phyloP scores from a whole-genome alignment of 1,139 yeast genomes.

The Wickerhamomyces sp. region DNA sequence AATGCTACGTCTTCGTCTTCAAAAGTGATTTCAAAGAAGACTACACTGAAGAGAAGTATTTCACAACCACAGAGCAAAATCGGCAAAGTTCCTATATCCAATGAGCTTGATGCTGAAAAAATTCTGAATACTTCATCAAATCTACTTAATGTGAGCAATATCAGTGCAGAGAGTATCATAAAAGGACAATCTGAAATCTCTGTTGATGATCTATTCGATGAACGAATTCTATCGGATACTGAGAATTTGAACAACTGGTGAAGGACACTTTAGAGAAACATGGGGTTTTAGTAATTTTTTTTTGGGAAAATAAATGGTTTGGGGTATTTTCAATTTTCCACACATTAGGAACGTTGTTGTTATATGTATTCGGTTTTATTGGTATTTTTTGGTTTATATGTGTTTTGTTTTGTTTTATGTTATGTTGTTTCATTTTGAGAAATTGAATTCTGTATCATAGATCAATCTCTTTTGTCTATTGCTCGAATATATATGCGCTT shows the following conservation, averaged over 20 bases:
- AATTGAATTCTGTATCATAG: too few relatives aligned
- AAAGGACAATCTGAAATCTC: neutral
- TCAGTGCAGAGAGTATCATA: neutral
- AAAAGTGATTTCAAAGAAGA: constrained; percentile 14
- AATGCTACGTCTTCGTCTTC: constrained; percentile 1
- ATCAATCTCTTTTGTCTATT: too few relatives aligned
- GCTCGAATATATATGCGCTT: too few relatives aligned
- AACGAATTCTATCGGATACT: constrained; percentile 4
- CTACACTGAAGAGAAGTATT: constrained; percentile 17
- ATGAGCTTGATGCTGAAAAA: neutral
- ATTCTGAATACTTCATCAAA: neutral
- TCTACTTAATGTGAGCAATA: neutral
- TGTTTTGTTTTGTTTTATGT: too few relatives aligned
- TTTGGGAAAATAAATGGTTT: too few relatives aligned
- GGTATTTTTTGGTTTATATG: too few relatives aligned
- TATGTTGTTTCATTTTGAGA: too few relatives aligned
- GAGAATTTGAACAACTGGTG: constrained; percentile 5
- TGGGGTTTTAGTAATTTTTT: neutral
- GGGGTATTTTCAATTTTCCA: too few relatives aligned
- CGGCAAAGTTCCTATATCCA: neutral
- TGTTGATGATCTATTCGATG: constrained; percentile 10
- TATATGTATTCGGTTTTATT: too few relatives aligned
- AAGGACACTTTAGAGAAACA: neutral
- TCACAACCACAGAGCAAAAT: constrained; percentile 21
- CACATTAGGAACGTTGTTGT: too few relatives aligned